Conservation (phyloP, 495 filamentous ascomycete species). For the Hypoxylon rickii region DNA sequence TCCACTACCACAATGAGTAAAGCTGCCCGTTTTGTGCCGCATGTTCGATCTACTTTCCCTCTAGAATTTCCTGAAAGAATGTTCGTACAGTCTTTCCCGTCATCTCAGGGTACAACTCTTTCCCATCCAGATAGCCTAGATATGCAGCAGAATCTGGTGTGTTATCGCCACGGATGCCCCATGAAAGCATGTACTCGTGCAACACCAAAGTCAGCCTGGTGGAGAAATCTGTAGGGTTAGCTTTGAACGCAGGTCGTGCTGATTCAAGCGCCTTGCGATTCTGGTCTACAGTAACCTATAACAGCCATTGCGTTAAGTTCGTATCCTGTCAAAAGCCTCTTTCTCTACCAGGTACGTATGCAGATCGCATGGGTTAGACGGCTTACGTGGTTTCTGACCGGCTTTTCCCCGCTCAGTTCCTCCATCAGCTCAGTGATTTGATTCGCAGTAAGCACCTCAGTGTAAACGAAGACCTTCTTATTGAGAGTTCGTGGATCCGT, state of each 20-base stretch:
- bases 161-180: constrained; percentile 62
- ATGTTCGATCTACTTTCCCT: not conserved
- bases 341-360: too few species aligned
- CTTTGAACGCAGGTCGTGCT: constrained; percentile 47
- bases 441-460: constrained; percentile 53
- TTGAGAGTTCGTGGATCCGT: constrained; percentile 61
- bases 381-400: constrained; percentile 57
- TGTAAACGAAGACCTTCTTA: constrained; percentile 60
- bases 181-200: constrained; percentile 56
- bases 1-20: too few species aligned
- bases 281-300: constrained; percentile 5
- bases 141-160: constrained; percentile 61
- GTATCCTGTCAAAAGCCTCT: not conserved
- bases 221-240: constrained; percentile 35
- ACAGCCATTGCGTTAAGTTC: not conserved
- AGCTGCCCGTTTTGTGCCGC: not conserved
- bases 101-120: constrained; percentile 62
- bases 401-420: constrained; percentile 57
- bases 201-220: constrained; percentile 39
- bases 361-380: not conserved
- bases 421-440: constrained; percentile 57
- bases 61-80: constrained; percentile 15
- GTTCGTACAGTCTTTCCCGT: constrained; percentile 47
- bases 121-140: constrained; percentile 60
- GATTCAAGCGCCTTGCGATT: constrained; percentile 12